A percentile compares a stretch with the other conserved stretches of the same genome.
phyloP scores from a whole-genome alignment of 495 filamentous ascomycete species.

The Annulohypoxylon maeteangense region DNA sequence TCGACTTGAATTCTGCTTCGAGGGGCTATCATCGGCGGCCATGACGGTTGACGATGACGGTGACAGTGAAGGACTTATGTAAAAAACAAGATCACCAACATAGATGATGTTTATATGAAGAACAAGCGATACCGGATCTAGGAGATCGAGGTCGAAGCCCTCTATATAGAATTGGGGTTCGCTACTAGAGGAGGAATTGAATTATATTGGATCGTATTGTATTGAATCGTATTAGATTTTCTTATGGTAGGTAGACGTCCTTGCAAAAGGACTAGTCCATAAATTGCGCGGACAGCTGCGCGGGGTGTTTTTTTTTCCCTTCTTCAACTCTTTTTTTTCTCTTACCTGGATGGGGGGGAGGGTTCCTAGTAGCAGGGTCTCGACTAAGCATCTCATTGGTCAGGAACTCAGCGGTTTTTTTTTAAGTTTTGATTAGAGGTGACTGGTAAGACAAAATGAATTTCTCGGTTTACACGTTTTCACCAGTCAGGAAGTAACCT shows the following conservation, averaged over 20 bases:
- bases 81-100: slow-evolving; percentile 11
- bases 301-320: slow-evolving; percentile 32
- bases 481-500: not conserved
- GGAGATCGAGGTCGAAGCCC: not conserved
- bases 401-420: not conserved
- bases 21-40: slow-evolving; percentile 50
- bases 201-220: not conserved
- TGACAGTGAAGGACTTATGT: not conserved
- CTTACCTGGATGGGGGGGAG: slow-evolving; percentile 14
- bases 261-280: slow-evolving; percentile 20
- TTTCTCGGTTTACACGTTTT: not conserved
- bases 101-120: not conserved
- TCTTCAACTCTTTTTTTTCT: not conserved
- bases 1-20: slow-evolving; percentile 46
- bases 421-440: not conserved
- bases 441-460: slow-evolving; percentile 13
- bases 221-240: not conserved
- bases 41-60: slow-evolving; percentile 35
- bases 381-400: slow-evolving; percentile 24
- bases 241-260: not conserved
- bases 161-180: not conserved
- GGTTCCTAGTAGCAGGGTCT: slow-evolving; percentile 41
- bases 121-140: not conserved
- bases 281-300: slow-evolving; percentile 41
- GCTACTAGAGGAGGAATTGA: not conserved